Evolutionary conservation across 345 rosid genomes (phyloP).

Genomic region (Citrus inodora): DNA sequence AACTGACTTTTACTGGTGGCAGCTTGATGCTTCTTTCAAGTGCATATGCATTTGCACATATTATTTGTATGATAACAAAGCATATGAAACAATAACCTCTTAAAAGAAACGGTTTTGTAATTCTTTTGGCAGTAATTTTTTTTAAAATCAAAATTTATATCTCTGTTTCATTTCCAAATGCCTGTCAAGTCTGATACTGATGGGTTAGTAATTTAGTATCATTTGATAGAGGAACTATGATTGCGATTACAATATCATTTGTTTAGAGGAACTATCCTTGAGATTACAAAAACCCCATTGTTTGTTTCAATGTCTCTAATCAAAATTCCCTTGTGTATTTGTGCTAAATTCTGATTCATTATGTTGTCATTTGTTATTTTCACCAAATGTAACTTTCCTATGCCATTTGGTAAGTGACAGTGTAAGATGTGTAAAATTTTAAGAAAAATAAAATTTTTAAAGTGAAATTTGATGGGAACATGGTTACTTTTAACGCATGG

Average conservation of each 20-base stretch:
- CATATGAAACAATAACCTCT: conserved; percentile 15
- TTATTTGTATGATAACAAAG: conserved; percentile 32
- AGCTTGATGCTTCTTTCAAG: conserved; percentile 23
- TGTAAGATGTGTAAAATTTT: too few relatives aligned
- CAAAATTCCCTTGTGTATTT: not conserved
- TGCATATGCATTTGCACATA: conserved; percentile 9
- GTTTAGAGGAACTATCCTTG: not conserved
- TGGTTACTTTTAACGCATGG: too few relatives aligned
- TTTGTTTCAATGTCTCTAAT: not conserved
- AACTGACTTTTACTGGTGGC: conserved; percentile 24
- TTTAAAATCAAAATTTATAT: not conserved
- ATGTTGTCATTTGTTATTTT: too few relatives aligned
- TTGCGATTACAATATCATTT: not conserved
- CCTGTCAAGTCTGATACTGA: not conserved
- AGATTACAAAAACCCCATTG: not conserved
- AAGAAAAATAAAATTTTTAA: too few relatives aligned
- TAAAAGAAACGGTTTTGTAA: conserved; percentile 19
- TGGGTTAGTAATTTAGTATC: too few relatives aligned
- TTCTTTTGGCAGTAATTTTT: conserved; percentile 18
- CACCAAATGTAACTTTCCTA: too few relatives aligned
- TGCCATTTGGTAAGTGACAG: too few relatives aligned
- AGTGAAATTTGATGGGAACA: too few relatives aligned
- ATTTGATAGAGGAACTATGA: not conserved
- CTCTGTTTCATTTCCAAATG: not conserved
- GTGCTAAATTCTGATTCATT: too few relatives aligned